Percentiles rank a stretch among this genome's conserved stretches.
phyloP scores from a whole-genome alignment of 768 basidiomycete species.

The Cyathus striatus region DNA sequence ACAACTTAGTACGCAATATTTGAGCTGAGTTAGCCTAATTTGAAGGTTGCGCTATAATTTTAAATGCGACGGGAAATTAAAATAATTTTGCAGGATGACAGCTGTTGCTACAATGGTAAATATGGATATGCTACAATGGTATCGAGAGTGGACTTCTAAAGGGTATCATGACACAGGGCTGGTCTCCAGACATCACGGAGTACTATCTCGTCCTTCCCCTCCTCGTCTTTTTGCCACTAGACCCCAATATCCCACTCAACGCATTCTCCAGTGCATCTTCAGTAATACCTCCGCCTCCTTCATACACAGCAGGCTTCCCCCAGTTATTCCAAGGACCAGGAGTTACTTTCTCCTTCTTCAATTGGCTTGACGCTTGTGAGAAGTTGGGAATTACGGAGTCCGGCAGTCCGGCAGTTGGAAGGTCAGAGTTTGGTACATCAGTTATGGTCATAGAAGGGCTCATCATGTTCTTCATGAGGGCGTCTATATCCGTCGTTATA shows the following conservation, averaged over 20 bases:
- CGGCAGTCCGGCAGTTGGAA: too few relatives aligned
- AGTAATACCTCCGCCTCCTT: slow-evolving; percentile 6
- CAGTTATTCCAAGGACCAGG: slow-evolving; percentile 32
- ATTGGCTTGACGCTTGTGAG: not conserved
- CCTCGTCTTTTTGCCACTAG: slow-evolving; percentile 19
- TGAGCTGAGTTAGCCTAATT: too few relatives aligned
- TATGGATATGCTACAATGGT: not conserved
- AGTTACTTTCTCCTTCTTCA: slow-evolving; percentile 12
- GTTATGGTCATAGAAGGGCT: slow-evolving; percentile 16
- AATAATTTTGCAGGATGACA: too few relatives aligned
- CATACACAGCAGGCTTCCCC: slow-evolving; percentile 14
- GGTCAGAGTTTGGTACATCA: too few relatives aligned
- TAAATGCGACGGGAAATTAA: too few relatives aligned
- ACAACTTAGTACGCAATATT: too few relatives aligned
- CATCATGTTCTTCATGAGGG: slow-evolving; percentile 52
- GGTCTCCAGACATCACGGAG: slow-evolving; percentile 2
- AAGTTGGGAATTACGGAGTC: too few relatives aligned
- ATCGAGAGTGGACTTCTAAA: too few relatives aligned
- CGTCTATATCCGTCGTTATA: slow-evolving; percentile 40
- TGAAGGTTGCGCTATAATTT: too few relatives aligned
- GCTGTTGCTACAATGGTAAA: too few relatives aligned
- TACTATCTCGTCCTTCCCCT: slow-evolving; percentile 17
- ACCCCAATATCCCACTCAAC: too few relatives aligned
- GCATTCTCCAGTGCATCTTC: slow-evolving; percentile 7
- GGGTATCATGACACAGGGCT: too few relatives aligned